Conservation (phyloP, 768 basidiomycete genomes). For the Panaeolus cyanescens region DNA sequence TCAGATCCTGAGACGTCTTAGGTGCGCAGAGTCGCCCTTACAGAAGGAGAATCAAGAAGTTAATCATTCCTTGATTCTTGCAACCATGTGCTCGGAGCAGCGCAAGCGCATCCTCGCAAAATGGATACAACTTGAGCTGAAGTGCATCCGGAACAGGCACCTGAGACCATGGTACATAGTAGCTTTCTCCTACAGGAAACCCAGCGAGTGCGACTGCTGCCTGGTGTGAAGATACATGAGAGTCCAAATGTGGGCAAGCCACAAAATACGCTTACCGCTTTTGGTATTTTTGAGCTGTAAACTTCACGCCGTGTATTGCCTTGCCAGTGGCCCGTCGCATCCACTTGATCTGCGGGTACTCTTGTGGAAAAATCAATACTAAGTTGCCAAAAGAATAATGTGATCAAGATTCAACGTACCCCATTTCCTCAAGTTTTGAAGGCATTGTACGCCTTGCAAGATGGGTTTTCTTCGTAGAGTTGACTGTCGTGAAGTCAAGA, state of each 20-base stretch:
- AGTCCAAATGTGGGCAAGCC: not conserved
- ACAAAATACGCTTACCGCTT: conserved; percentile 5
- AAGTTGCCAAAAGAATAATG: not conserved
- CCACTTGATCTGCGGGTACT: conserved; percentile 10
- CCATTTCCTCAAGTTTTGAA: conserved; percentile 12
- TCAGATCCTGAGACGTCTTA: too few relatives aligned
- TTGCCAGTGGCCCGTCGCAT: conserved; percentile 12
- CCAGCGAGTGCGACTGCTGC: conserved; percentile 11
- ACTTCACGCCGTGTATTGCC: conserved; percentile 12
- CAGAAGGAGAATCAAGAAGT: conserved; percentile 12
- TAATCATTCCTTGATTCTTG: conserved; percentile 12
- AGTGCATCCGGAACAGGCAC: conserved; percentile 7
- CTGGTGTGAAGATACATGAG: conserved; percentile 1
- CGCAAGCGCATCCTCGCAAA: conserved; percentile 10
- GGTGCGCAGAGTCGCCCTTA: too few relatives aligned
- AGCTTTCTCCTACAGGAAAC: conserved; percentile 12
- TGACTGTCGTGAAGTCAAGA: conserved; percentile 10
- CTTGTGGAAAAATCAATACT: conserved; percentile 5
- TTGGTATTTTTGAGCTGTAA: conserved; percentile 13
- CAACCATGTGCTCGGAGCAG: conserved; percentile 7
- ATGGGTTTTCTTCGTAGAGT: conserved; percentile 14
- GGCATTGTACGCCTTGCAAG: conserved; percentile 12
- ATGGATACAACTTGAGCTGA: conserved; percentile 10
- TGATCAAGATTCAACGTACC: not conserved
- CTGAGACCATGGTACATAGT: conserved; percentile 12